phyloP scores from a whole-genome alignment of 2,329 filamentous ascomycete genomes.

The Dactylellina haptotyla region DNA sequence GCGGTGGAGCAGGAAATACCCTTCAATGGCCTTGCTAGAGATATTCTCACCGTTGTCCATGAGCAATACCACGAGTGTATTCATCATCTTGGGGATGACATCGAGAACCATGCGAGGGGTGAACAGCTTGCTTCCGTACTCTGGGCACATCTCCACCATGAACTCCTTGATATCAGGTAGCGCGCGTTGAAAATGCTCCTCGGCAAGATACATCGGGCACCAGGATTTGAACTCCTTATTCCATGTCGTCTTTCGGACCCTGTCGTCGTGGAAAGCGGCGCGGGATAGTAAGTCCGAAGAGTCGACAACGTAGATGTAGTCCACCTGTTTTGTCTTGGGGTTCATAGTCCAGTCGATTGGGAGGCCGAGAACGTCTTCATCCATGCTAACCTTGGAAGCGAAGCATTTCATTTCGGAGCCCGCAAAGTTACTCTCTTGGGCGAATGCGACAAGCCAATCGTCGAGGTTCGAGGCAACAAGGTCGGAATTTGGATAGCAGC shows the following conservation, averaged over 20 bases:
- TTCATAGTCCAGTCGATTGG: slow-evolving; percentile 46
- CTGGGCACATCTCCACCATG: slow-evolving; percentile 49
- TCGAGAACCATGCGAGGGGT: slow-evolving; percentile 37
- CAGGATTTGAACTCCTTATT: slow-evolving; percentile 51
- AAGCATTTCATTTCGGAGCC: slow-evolving; percentile 53
- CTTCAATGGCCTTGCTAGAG: slow-evolving; percentile 48
- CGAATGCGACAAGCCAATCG: slow-evolving; percentile 45
- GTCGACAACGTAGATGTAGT: slow-evolving; percentile 53
- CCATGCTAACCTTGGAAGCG: slow-evolving; percentile 47
- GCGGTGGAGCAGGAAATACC: slow-evolving; percentile 46
- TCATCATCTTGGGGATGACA: slow-evolving; percentile 53
- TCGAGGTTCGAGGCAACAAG: slow-evolving; percentile 44
- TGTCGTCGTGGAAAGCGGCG: slow-evolving; percentile 33
- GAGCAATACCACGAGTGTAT: slow-evolving; percentile 41
- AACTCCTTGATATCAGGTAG: slow-evolving; percentile 51
- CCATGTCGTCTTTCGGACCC: slow-evolving; percentile 49
- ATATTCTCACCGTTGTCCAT: slow-evolving; percentile 50
- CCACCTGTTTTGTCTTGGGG: slow-evolving; percentile 47
- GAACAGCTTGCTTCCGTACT: slow-evolving; percentile 27
- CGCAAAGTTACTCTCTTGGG: slow-evolving; percentile 47
- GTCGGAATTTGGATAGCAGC: slow-evolving; percentile 28
- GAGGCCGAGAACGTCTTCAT: slow-evolving; percentile 47
- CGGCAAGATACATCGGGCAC: slow-evolving; percentile 51
- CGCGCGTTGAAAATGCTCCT: slow-evolving; percentile 50
- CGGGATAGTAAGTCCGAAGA: slow-evolving; percentile 50